phyloP scores from a whole-genome alignment of 352 stramenopile genomes.

The Phytophthora pistaciae region DNA sequence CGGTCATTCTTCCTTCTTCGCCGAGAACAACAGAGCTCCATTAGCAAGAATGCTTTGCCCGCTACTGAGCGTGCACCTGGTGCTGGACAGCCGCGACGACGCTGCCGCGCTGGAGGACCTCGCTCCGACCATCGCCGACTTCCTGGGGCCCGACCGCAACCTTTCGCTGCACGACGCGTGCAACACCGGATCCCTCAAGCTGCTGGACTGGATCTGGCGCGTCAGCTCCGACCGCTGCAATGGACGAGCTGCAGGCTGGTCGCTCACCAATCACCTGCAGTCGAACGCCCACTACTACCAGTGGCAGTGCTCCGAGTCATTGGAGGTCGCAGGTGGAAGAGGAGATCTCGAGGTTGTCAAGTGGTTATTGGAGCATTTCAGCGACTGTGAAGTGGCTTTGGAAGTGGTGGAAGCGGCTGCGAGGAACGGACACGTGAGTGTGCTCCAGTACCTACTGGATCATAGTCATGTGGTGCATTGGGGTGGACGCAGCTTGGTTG shows the following conservation, averaged over 20 bases:
- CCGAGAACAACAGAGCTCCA: background rate
- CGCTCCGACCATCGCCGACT: constrained; percentile 7
- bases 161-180: constrained; percentile 25
- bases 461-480: constrained; percentile 21
- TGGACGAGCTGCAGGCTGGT: constrained; percentile 6
- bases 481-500: constrained; percentile 16
- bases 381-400: constrained; percentile 10
- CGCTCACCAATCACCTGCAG: background rate
- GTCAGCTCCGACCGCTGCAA: background rate
- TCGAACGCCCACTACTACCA: constrained; percentile 19
- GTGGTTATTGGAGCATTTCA: constrained; percentile 26
- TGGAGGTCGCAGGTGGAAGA: constrained; percentile 9
- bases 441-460: constrained; percentile 15
- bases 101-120: constrained; percentile 14
- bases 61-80: constrained; percentile 10
- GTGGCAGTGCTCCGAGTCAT: constrained; percentile 24
- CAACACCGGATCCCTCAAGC: constrained; percentile 9
- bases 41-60: background rate
- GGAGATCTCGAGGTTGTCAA: constrained; percentile 10
- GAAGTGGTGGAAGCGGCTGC: constrained; percentile 22
- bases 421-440: constrained; percentile 5
- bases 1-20: constrained; percentile 15
- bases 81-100: constrained; percentile 4
- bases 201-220: constrained; percentile 25
- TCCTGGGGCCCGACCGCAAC: constrained; percentile 13